Evolutionary conservation across 257 asterid species (phyloP).

Genomic region (Gentiana straminea): DNA sequence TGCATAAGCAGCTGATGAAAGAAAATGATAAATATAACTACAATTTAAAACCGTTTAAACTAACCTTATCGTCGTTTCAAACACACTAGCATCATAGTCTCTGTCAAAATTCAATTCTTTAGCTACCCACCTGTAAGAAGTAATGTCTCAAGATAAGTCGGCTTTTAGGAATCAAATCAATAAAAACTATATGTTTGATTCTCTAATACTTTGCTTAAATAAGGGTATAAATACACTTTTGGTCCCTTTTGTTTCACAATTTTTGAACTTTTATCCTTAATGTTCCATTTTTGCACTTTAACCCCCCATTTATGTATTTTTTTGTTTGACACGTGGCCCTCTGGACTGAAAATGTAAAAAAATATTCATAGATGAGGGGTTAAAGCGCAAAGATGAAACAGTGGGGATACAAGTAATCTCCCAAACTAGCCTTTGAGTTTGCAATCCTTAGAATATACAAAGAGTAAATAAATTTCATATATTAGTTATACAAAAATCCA

Average conservation of each 20-base stretch:
- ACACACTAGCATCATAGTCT: constrained; percentile 96
- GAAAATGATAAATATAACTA: constrained; percentile 18
- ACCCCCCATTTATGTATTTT: no score
- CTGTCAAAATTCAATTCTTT: constrained; percentile 87
- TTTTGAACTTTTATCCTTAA: no score
- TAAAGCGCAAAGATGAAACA: neutral
- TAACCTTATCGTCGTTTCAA: constrained; percentile 99
- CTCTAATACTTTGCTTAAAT: neutral
- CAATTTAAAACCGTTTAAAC: constrained; percentile 73
- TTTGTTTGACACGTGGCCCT: no score
- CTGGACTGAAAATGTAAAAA: no score
- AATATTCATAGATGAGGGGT: no score
- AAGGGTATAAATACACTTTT: neutral
- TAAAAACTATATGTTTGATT: neutral
- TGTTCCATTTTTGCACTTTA: no score
- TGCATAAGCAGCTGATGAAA: constrained; percentile 14
- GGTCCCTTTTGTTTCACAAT: neutral
- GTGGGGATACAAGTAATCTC: neutral
- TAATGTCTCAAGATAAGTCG: constrained; percentile 12
- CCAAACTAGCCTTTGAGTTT: neutral
- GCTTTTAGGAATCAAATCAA: neutral
- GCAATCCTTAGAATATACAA: neutral
- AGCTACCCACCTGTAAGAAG: constrained; percentile 89
- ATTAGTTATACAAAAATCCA: neutral
- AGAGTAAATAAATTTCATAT: no score